Percentiles rank a stretch among this genome's conserved stretches.
These are phyloP conservation scores for Catharanthus roseus DNA, from an alignment of 257 asterid genomes.

Conservation along the genomic window DNA sequence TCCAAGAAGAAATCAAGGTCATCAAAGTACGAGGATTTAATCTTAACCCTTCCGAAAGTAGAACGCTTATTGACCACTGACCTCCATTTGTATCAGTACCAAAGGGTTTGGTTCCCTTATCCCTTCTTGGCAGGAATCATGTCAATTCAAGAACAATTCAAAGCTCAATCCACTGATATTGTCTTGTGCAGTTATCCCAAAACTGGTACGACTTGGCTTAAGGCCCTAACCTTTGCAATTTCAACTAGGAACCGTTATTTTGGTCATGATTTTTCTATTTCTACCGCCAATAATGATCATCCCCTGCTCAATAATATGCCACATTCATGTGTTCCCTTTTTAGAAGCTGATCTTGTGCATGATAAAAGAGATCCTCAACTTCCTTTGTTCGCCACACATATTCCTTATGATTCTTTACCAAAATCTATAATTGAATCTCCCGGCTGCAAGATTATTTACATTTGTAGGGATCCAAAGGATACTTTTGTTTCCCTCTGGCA, in stretches of 20 bases:
- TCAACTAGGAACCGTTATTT: not conserved
- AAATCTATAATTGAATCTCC: constrained; percentile 22
- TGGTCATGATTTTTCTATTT: not conserved
- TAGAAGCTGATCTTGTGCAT: constrained; percentile 15
- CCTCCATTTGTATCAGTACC: not conserved
- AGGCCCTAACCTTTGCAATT: too few species aligned
- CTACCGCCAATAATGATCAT: too few species aligned
- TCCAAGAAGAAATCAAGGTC: too few species aligned
- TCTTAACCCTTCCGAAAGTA: too few species aligned
- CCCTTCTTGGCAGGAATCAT: too few species aligned
- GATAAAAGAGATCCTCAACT: constrained; percentile 9
- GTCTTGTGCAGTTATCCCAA: too few species aligned
- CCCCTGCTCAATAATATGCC: too few species aligned
- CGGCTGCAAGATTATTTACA: constrained; percentile 22
- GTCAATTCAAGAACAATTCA: too few species aligned
- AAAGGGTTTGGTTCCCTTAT: too few species aligned
- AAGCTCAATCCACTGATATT: too few species aligned
- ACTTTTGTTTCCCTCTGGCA: constrained; percentile 5
- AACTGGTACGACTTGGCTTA: too few species aligned
- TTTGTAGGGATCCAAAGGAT: constrained; percentile 37
- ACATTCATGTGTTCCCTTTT: too few species aligned
- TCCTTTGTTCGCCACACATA: constrained; percentile 6
- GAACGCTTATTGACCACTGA: not conserved
- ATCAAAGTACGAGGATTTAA: not conserved
- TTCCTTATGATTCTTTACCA: constrained; percentile 23